A percentile compares a stretch with the other conserved stretches of the same genome.
Evolutionary conservation across 2,329 filamentous ascomycete genomes (phyloP).

Genomic region (Ilyonectria robusta): DNA sequence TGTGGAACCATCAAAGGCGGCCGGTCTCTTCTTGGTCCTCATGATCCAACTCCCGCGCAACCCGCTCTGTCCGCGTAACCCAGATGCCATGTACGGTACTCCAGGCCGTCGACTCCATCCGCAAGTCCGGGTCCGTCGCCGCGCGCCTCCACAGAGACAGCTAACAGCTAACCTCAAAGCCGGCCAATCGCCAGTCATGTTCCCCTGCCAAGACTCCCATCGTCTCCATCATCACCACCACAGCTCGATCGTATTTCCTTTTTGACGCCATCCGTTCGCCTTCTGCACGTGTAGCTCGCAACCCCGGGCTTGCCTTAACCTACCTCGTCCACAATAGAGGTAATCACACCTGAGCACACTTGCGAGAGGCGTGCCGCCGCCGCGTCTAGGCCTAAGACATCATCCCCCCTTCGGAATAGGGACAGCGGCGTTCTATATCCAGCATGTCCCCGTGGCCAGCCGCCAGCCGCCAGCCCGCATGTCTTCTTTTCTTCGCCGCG

Average conservation of each 20-base stretch:
- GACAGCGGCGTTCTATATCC: not conserved
- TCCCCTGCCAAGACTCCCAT: conserved; percentile 44
- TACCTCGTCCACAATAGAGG: not conserved
- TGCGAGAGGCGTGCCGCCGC: not conserved
- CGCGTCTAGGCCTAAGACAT: not conserved
- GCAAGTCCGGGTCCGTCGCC: not conserved
- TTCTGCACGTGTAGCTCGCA: conserved; percentile 7
- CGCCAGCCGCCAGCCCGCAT: not conserved
- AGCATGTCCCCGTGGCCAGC: not conserved
- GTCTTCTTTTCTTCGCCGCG: not conserved
- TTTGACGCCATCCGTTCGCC: not conserved
- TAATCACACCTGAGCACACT: not conserved
- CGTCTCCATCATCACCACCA: conserved; percentile 31
- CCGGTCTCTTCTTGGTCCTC: not conserved
- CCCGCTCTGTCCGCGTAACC: not conserved
- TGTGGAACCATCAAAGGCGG: not conserved
- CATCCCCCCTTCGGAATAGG: not conserved
- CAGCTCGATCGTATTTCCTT: conserved; percentile 1
- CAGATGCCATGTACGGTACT: too few relatives aligned
- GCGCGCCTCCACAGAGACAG: not conserved
- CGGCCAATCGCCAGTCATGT: conserved; percentile 27
- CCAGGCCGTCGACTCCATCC: not conserved
- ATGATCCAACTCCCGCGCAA: not conserved
- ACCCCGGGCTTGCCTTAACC: not conserved
- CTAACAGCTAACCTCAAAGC: conserved; percentile 28